These are phyloP conservation scores for Stevia rebaudiana DNA, from an alignment of 140 eudicot species.

Conservation along the genomic window DNA sequence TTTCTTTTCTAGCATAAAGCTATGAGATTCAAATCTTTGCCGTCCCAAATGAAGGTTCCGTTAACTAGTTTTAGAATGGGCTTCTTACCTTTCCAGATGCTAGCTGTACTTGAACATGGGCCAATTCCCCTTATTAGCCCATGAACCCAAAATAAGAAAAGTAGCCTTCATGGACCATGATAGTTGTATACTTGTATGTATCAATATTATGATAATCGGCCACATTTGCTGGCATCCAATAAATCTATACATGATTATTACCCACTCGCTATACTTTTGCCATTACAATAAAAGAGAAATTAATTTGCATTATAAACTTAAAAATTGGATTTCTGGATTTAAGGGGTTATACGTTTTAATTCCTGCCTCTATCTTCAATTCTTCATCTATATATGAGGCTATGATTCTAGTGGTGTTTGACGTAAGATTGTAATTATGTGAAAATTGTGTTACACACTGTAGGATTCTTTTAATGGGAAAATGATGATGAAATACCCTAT, in stretches of 20 bases:
- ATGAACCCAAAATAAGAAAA: constrained; percentile 17
- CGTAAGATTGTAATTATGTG: constrained; percentile 23
- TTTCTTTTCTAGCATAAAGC: not conserved
- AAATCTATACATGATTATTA: not conserved
- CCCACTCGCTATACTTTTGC: constrained; percentile 6
- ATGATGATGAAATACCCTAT: constrained; percentile 12
- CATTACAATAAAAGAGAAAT: not conserved
- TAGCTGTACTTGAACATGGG: not conserved
- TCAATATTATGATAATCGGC: not conserved
- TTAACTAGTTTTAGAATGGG: not conserved
- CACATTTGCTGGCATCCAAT: constrained; percentile 24
- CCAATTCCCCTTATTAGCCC: too few species aligned
- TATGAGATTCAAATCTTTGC: not conserved
- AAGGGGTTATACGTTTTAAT: too few species aligned
- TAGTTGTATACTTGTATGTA: too few species aligned
- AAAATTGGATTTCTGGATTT: constrained; percentile 1
- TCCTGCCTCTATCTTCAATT: too few species aligned
- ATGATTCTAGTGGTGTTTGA: constrained; percentile 22
- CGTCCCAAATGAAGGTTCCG: not conserved
- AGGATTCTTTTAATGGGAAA: constrained; percentile 23
- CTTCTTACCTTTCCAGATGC: not conserved
- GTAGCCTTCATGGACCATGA: not conserved
- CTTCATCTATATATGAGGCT: too few species aligned
- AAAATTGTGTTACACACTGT: constrained; percentile 28
- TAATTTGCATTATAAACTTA: not conserved